These are phyloP conservation scores for Mimosa pudica DNA, from an alignment of 306 rosid genomes.

Conservation along the genomic window DNA sequence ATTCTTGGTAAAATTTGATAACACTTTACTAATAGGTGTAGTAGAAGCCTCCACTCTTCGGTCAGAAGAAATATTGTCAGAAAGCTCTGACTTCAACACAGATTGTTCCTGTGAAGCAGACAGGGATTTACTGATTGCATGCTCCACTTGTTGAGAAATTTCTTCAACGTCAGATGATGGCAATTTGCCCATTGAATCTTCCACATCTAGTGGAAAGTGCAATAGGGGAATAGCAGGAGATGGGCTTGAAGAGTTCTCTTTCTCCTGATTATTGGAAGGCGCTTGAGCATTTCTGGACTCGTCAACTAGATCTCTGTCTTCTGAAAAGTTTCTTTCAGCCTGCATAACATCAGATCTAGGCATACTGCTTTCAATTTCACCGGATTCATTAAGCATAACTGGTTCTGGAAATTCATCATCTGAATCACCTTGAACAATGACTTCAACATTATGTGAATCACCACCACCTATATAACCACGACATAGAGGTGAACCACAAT, in stretches of 20 bases:
- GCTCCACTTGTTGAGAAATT: slow-evolving; percentile 55
- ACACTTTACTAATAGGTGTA: slow-evolving; percentile 39
- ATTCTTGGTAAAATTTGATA: slow-evolving; percentile 45
- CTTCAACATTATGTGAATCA: slow-evolving; percentile 72
- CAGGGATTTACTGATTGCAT: slow-evolving; percentile 46
- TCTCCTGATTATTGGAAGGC: slow-evolving; percentile 42
- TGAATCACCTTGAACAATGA: slow-evolving; percentile 84
- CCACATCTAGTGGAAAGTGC: slow-evolving; percentile 50
- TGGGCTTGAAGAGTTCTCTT: slow-evolving; percentile 51
- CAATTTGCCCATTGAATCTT: slow-evolving; percentile 45
- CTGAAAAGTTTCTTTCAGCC: slow-evolving; percentile 38
- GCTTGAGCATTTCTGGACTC: slow-evolving; percentile 37
- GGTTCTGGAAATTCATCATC: slow-evolving; percentile 96
- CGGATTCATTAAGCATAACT: slow-evolving; percentile 60
- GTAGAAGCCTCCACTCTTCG: slow-evolving; percentile 42
- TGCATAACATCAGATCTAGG: slow-evolving; percentile 38
- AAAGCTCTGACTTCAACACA: slow-evolving; percentile 40
- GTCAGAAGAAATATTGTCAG: slow-evolving; percentile 48
- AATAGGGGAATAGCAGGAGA: slow-evolving; percentile 47
- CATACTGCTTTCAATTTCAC: slow-evolving; percentile 40
- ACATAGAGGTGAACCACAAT: slow-evolving; percentile 81
- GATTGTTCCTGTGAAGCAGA: slow-evolving; percentile 35
- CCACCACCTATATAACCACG: slow-evolving; percentile 94
- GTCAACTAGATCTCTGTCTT: slow-evolving; percentile 44
- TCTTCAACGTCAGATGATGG: slow-evolving; percentile 48